These are phyloP conservation scores for Daldinia grandis DNA, from an alignment of 495 filamentous ascomycete species.

Conservation along the genomic window DNA sequence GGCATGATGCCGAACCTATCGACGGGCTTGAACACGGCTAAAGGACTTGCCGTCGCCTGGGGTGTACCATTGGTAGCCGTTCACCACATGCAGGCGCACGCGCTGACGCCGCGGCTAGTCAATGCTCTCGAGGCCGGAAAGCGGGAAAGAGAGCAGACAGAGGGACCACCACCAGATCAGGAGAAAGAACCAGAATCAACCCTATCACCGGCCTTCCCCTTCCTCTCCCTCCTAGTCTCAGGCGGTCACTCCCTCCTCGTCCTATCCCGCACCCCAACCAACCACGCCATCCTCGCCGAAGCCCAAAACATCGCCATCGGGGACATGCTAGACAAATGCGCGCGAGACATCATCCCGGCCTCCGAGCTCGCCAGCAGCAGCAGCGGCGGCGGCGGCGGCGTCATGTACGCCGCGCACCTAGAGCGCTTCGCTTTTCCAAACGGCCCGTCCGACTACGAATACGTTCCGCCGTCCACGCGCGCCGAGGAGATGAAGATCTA, in stretches of 20 bases:
- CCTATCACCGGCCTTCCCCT: slow-evolving; percentile 69
- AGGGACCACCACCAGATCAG: not conserved
- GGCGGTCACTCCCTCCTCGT: slow-evolving; percentile 92
- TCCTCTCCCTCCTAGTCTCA: slow-evolving; percentile 87
- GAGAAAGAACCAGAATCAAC: not conserved
- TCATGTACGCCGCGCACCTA: slow-evolving; percentile 80
- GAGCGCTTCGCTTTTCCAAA: slow-evolving; percentile 80
- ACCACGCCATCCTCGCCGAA: slow-evolving; percentile 76
- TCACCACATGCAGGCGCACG: slow-evolving; percentile 97
- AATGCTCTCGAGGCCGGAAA: slow-evolving; percentile 58
- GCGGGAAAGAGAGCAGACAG: not conserved
- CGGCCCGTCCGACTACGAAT: slow-evolving; percentile 45
- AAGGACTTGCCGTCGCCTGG: slow-evolving; percentile 87
- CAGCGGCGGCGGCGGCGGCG: slow-evolving; percentile 53
- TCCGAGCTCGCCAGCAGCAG: slow-evolving; percentile 51
- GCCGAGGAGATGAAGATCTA: slow-evolving; percentile 59
- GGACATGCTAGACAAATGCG: slow-evolving; percentile 84
- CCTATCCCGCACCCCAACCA: slow-evolving; percentile 66
- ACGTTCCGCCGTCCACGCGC: slow-evolving; percentile 62
- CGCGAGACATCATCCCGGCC: slow-evolving; percentile 73
- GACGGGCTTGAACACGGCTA: slow-evolving; percentile 82
- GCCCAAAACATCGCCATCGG: slow-evolving; percentile 82
- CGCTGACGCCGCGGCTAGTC: slow-evolving; percentile 85
- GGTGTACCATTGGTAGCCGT: slow-evolving; percentile 82
- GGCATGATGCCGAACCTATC: slow-evolving; percentile 82